Conservation (phyloP, 1,284 basidiomycete species). For the Rhizopogon hawkerae region DNA sequence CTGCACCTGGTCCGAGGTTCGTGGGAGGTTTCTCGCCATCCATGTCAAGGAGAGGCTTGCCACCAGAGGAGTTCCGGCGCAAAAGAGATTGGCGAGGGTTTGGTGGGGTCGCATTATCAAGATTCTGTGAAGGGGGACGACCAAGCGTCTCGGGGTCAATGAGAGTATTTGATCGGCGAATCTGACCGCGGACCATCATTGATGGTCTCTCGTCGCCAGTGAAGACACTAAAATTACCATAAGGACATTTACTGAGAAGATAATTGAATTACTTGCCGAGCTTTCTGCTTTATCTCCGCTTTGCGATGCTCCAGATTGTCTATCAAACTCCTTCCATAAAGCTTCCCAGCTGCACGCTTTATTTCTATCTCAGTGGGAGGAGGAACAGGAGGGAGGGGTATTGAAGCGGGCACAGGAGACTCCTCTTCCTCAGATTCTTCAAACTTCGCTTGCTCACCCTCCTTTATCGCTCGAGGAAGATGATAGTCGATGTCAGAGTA, state of each 20-base stretch:
- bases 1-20: conserved; percentile 23
- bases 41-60: conserved; percentile 54
- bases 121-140: conserved; percentile 16
- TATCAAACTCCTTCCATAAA: conserved; percentile 73
- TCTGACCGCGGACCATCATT: conserved; percentile 67
- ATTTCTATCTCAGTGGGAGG: conserved; percentile 20
- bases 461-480: conserved; percentile 58
- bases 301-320: conserved; percentile 73
- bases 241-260: conserved; percentile 9
- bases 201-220: conserved; percentile 70
- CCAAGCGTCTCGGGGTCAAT: conserved; percentile 61
- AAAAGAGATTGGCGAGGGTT: conserved; percentile 26
- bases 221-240: conserved; percentile 43
- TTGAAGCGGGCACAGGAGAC: conserved; percentile 28
- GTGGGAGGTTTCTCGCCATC: conserved; percentile 28
- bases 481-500: conserved; percentile 50
- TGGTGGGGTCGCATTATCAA: conserved; percentile 16
- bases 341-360: conserved; percentile 58
- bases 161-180: conserved; percentile 51
- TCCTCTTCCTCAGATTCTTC: conserved; percentile 33
- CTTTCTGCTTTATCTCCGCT: conserved; percentile 62
- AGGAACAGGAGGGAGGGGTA: conserved; percentile 27
- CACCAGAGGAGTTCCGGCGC: conserved; percentile 41
- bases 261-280: conserved; percentile 43
- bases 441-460: conserved; percentile 62